Base-by-base conservation (phyloP, 2,329 filamentous ascomycete species). In the Penicillium sp. region DNA sequence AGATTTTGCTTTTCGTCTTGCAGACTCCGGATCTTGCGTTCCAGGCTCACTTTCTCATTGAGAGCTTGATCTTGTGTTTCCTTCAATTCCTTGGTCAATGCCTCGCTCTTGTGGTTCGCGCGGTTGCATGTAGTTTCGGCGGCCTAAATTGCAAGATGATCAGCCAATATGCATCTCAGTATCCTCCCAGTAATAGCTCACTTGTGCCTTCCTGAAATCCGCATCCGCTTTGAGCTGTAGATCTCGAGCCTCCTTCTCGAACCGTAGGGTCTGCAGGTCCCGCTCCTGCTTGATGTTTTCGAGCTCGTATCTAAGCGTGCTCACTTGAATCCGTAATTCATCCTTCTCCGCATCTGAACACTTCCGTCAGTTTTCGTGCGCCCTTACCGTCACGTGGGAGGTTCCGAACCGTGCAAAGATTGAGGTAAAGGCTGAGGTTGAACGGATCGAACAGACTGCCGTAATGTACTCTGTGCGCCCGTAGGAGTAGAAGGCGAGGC, bases 271-370 rank as follows among this genome's bases (percentile, higher is more conserved):
- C 33, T 82, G 74, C 56, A 96, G 78, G 42, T 94, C 88, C 54
- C 86, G 84, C 59, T 97, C 91, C 54, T 95, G 87, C 56, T 91
- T 90, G 37, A 87, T 72, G 13, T 86, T 91, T 57, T 89, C 86
- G 51, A 95, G 76, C 43, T 91, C 87, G 69, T 96, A 98, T 47
- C 83, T 84, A 35, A 96, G 72, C 0, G 88, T 87, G 47, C 90
- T 93, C 28, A 97, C 74, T 65, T 96, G 88, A 2, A 91, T 87
- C 59, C 91, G 90, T 17, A 97, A 75, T 50, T 90, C 84, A 58
- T 97, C 90, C 44, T 79, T 83, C 38, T 68, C 67, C 9, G 58
- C 50, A 51, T 71, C 67, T 71, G 33, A 1, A 41, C 7, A 9
- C 20, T 11, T 5, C 10, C 14, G 32, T 59, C 10, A 57, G 36